These are phyloP conservation scores for Candida berthetii DNA, from an alignment of 805 yeast genomes.

Conservation along the genomic window DNA sequence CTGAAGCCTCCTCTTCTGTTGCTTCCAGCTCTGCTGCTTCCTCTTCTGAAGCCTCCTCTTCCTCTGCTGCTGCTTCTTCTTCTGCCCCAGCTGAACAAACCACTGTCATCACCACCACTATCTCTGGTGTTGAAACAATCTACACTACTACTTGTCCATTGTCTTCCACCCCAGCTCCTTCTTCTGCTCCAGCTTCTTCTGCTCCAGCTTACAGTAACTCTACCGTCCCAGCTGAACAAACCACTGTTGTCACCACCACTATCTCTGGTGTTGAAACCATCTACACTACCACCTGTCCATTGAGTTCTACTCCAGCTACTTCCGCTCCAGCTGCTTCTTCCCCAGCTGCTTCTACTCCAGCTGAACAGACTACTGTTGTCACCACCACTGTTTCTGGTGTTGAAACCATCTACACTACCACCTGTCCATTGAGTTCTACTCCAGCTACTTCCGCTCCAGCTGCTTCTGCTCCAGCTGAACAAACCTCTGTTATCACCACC, in stretches of 20 bases:
- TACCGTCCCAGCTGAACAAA: slow-evolving; percentile 8
- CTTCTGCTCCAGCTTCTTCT: background rate
- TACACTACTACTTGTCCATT: too few species aligned
- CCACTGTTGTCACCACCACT: slow-evolving; percentile 12
- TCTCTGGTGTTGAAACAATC: too few species aligned
- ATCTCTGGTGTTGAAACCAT: background rate
- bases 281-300: background rate
- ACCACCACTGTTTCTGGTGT: slow-evolving; percentile 10
- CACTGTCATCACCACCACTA: too few species aligned
- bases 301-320: background rate
- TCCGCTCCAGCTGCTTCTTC: background rate
- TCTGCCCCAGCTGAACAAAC: background rate
- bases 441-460: too few species aligned
- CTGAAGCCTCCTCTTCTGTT: background rate
- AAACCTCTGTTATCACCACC: background rate
- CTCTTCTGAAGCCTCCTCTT: background rate
- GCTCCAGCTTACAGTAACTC: background rate
- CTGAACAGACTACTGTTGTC: slow-evolving; percentile 1
- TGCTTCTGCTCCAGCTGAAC: too few species aligned
- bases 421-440: background rate
- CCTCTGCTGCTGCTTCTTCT: slow-evolving; percentile 1
- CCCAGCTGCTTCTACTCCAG: slow-evolving; percentile 10
- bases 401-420: background rate
- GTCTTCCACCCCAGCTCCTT: too few species aligned
- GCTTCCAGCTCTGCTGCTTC: background rate